Conservation (phyloP, 352 stramenopile species). For the Pythium sp. region DNA sequence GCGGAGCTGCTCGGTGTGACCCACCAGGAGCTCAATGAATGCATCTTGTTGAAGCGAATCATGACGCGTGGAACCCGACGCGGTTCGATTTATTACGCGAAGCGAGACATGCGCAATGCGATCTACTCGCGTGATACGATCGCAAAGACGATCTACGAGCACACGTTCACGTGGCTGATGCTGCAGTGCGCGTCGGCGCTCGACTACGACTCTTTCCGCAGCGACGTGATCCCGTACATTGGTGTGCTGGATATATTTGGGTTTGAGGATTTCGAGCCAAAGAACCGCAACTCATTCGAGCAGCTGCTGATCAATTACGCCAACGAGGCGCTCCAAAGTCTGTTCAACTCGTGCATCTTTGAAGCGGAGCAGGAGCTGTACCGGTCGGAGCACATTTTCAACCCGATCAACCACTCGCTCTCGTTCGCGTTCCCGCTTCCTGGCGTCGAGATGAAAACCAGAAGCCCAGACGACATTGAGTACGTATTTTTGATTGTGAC, state of each 20-base stretch:
- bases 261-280: constrained; percentile 89
- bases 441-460: constrained; percentile 28
- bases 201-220: constrained; percentile 80
- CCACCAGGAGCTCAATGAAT: constrained; percentile 58
- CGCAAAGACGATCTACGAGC: constrained; percentile 88
- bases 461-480: constrained; percentile 38
- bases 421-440: constrained; percentile 68
- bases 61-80: constrained; percentile 70
- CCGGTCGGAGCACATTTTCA: constrained; percentile 77
- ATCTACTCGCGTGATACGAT: constrained; percentile 86
- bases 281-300: constrained; percentile 90
- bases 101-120: constrained; percentile 63
- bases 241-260: constrained; percentile 92
- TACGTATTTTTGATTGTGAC: constrained; percentile 12
- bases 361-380: constrained; percentile 85
- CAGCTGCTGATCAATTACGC: constrained; percentile 93
- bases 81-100: constrained; percentile 80
- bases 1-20: constrained; percentile 69
- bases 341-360: constrained; percentile 90
- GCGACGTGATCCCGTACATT: constrained; percentile 85
- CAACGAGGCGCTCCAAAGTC: constrained; percentile 88
- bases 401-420: constrained; percentile 79
- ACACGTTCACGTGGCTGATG: constrained; percentile 89
- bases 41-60: constrained; percentile 79
- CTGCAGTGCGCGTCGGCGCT: constrained; percentile 71